These are phyloP conservation scores for Rhodosporidiobolus sp. DNA, from an alignment of 768 basidiomycete genomes.

Conservation along the genomic window DNA sequence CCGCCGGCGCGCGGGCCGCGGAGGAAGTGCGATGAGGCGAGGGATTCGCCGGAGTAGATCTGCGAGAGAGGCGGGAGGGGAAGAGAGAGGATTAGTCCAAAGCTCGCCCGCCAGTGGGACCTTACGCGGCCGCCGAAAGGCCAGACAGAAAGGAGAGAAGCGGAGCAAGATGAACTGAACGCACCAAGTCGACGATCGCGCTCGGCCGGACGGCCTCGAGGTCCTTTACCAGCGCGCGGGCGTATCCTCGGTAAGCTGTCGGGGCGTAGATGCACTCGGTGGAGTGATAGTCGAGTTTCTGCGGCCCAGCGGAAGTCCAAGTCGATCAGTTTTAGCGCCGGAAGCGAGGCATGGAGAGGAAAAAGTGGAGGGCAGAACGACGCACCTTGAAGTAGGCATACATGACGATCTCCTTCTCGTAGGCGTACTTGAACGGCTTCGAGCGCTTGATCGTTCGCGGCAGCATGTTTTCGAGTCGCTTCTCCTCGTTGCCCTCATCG, in stretches of 20 bases:
- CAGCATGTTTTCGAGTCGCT: slow-evolving; percentile 12
- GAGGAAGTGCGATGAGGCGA: slow-evolving; percentile 39
- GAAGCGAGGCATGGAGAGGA: too few relatives aligned
- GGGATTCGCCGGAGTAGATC: slow-evolving; percentile 45
- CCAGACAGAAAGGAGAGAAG: slow-evolving; percentile 47
- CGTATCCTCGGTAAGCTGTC: slow-evolving; percentile 96
- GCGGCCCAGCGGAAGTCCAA: neutral
- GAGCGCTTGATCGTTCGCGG: slow-evolving; percentile 77
- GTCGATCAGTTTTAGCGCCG: neutral
- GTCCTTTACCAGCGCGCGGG: slow-evolving; percentile 88
- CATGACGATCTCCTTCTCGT: slow-evolving; percentile 99
- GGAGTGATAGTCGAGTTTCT: slow-evolving; percentile 97
- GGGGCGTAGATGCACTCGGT: slow-evolving; percentile 99
- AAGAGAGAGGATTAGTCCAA: neutral
- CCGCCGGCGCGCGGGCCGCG: slow-evolving; percentile 35
- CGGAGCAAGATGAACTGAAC: slow-evolving; percentile 51
- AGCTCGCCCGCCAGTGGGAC: slow-evolving; percentile 30
- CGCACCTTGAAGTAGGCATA: slow-evolving; percentile 83
- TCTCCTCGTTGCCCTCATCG: neutral
- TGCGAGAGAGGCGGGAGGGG: slow-evolving; percentile 45
- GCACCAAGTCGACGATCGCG: slow-evolving; percentile 96
- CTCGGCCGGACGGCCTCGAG: slow-evolving; percentile 89
- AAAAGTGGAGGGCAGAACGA: neutral
- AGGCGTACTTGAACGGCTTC: slow-evolving; percentile 99
- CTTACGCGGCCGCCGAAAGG: slow-evolving; percentile 74